Base-by-base conservation (phyloP, 2,329 filamentous ascomycete species). In the Calonectria montana region DNA sequence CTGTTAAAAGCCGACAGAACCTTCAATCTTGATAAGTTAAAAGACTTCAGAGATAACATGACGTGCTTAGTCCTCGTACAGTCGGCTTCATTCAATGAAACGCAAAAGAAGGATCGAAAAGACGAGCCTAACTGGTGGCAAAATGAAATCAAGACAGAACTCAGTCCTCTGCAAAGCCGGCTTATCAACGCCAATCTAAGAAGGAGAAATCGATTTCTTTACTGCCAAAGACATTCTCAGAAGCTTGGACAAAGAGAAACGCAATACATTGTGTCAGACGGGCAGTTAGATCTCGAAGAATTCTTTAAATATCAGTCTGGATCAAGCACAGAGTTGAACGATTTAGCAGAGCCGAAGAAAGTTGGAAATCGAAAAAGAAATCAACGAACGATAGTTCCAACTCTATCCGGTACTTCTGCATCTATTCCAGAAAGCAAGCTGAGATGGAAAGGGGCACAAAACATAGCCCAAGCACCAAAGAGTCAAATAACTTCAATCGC, bases 141-240 rank as follows among this genome's bases (percentile, higher is more conserved):
- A 27, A n/a, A 29, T 10, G 31, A 63, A 23, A 43, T 53, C 8
- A 25, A 50, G 35, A 57, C 16, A 18, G 9, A 8, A 4, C 43
- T 63, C 6, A 43, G 21, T n/a, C 43, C 29, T 23, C 27, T 69
- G 2, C 66, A 69, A 63, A 35, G 12, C 7, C 55, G 66, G 21
- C 57, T 69, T 21, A 69, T 69, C n/a, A 31, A 69, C 16, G 66
- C 66, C 1, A 69, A 69, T 41, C 50, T 70, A 7, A 16, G 25
- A 8, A 31, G 62, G 18, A 70, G 61, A 43, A 50, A 63, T 31
- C 43, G 57, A 21, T 69, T 69, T 48, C 21, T 69, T 35, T 63
- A 63, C n/a, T 47, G 43, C 16, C 66, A 69, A 47, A 69, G 45
- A 25, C 66, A 63, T 29, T 63, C 66, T 2, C 37, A 39, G 31